Evolutionary conservation across 2,329 filamentous ascomycete genomes (phyloP).

Genomic region (Ophiostoma pallidulum): DNA sequence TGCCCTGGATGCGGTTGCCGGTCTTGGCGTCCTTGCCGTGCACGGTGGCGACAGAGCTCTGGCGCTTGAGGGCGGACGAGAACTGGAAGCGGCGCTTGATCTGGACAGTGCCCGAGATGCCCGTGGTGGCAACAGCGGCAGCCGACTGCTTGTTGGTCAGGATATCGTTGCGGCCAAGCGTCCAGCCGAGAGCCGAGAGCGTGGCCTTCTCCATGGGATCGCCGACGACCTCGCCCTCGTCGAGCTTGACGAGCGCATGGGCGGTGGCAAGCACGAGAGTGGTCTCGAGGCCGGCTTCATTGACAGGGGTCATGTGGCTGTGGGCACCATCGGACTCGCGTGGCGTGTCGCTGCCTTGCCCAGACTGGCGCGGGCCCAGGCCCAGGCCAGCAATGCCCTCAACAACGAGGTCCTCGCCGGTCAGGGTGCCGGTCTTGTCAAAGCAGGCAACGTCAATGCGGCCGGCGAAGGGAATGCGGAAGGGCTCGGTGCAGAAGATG

Average conservation of each 20-base stretch:
- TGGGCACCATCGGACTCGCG: constrained; percentile 74
- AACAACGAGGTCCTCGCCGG: constrained; percentile 91
- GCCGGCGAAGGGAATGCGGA: constrained; percentile 93
- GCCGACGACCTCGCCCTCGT: constrained; percentile 93
- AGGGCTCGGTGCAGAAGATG: constrained; percentile 98
- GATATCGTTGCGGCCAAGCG: constrained; percentile 78
- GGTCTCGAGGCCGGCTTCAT: constrained; percentile 65
- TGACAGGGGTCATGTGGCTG: constrained; percentile 63
- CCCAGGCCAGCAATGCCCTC: constrained; percentile 89
- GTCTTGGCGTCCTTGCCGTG: constrained; percentile 60
- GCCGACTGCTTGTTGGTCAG: constrained; percentile 57
- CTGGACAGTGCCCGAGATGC: constrained; percentile 67
- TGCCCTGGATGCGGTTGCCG: constrained; percentile 68
- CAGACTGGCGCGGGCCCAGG: constrained; percentile 43
- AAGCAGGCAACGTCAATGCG: constrained; percentile 96
- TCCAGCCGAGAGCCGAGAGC: constrained; percentile 80
- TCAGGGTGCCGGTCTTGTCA: constrained; percentile 95
- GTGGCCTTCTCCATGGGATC: constrained; percentile 99
- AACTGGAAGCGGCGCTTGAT: constrained; percentile 97
- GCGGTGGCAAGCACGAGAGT: constrained; percentile 90
- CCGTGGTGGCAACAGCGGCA: constrained; percentile 36
- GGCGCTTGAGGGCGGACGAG: constrained; percentile 89
- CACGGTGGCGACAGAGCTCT: constrained; percentile 86
- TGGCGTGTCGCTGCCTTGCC: constrained; percentile 54
- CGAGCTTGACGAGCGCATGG: constrained; percentile 89